These are phyloP conservation scores for Alternaria sp. DNA, from an alignment of 2,329 filamentous ascomycete genomes.

Conservation along the genomic window DNA sequence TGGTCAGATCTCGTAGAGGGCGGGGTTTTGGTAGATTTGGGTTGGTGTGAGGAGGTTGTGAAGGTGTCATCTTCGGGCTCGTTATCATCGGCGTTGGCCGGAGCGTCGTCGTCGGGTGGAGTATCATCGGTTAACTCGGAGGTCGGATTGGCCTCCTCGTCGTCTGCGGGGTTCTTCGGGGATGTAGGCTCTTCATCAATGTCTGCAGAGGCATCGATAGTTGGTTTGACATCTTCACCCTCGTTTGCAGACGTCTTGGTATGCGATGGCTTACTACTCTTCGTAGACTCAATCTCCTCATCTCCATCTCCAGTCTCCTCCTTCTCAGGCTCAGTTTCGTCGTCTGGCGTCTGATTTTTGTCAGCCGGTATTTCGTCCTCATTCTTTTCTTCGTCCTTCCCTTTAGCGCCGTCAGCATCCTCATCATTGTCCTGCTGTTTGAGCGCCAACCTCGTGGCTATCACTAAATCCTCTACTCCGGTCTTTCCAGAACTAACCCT, in stretches of 20 bases:
- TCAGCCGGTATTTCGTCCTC: not conserved
- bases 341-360: not conserved
- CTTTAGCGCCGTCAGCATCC: not conserved
- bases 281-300: not conserved
- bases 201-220: not conserved
- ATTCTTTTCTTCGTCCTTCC: not conserved
- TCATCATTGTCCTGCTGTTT: not conserved
- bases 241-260: not conserved
- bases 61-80: not conserved
- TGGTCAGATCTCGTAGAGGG: rapidly evolving
- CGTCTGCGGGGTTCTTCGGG: not conserved
- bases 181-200: not conserved
- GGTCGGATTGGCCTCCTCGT: not conserved
- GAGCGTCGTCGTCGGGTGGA: not conserved
- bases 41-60: not conserved
- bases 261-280: not conserved
- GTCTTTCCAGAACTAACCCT: rapidly evolving
- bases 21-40: not conserved
- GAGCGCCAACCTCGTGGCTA: not conserved
- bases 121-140: too few relatives aligned
- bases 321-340: not conserved
- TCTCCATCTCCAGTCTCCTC: not conserved
- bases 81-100: not conserved
- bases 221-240: not conserved
- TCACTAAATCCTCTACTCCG: not conserved